Percentiles rank a stretch among this genome's conserved stretches.
Evolutionary conservation across 345 rosid genomes (phyloP).

Genomic region (Populus alba): DNA sequence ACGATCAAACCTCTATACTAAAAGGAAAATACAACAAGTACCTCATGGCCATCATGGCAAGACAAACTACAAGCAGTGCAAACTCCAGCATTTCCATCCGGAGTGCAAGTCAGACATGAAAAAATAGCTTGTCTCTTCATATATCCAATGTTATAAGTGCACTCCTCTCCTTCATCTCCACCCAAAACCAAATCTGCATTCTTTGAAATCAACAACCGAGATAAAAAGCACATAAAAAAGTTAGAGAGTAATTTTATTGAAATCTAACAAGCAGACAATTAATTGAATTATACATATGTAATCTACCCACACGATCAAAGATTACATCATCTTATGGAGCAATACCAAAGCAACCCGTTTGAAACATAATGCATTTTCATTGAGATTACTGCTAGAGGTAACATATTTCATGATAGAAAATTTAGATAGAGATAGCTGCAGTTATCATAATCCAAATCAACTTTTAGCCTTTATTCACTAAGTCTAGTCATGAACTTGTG

Average conservation of each 20-base stretch:
- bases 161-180: constrained; percentile 93
- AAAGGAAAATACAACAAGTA: constrained; percentile 16
- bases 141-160: constrained; percentile 80
- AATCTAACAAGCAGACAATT: background rate
- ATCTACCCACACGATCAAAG: background rate
- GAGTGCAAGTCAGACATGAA: constrained; percentile 88
- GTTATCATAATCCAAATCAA: background rate
- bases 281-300: background rate
- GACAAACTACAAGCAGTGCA: constrained; percentile 95
- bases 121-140: constrained; percentile 93
- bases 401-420: background rate
- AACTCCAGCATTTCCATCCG: constrained; percentile 86
- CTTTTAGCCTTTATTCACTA: background rate
- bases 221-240: background rate
- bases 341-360: background rate
- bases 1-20: background rate
- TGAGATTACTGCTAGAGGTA: background rate
- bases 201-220: constrained; percentile 34
- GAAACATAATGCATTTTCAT: background rate
- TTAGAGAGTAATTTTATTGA: background rate
- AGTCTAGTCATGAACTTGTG: background rate
- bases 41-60: constrained; percentile 98
- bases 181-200: constrained; percentile 96
- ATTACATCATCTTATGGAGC: background rate
- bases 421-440: background rate